phyloP scores from a whole-genome alignment of 768 basidiomycete genomes.

The Macrocybe gigantea region DNA sequence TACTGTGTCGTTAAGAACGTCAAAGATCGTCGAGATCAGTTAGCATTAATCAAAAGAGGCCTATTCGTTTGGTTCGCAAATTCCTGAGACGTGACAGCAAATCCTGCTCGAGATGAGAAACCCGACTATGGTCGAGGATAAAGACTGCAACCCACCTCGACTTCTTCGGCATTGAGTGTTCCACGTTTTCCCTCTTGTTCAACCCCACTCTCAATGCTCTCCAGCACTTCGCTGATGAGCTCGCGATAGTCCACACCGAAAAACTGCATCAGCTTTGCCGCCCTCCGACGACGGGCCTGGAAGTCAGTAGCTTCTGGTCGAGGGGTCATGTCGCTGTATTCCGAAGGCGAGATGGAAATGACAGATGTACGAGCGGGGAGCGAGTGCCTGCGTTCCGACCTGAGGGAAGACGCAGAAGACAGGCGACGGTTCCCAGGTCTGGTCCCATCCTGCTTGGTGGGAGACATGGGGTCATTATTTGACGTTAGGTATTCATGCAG shows the following conservation, averaged over 20 bases:
- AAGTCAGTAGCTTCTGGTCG: slow-evolving; percentile 49
- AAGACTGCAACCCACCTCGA: slow-evolving; percentile 45
- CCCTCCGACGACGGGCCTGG: slow-evolving; percentile 65
- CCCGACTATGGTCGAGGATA: slow-evolving; percentile 3
- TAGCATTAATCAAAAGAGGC: slow-evolving; percentile 11
- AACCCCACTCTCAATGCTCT: slow-evolving; percentile 73
- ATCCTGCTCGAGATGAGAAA: slow-evolving; percentile 30
- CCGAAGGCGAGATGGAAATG: slow-evolving; percentile 47
- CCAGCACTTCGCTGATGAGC: slow-evolving; percentile 69
- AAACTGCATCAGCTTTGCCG: slow-evolving; percentile 82
- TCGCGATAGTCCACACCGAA: slow-evolving; percentile 85
- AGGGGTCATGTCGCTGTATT: slow-evolving; percentile 33
- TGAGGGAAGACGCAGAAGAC: slow-evolving; percentile 33
- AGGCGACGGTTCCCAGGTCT: slow-evolving; percentile 19
- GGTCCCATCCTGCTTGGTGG: slow-evolving; percentile 13
- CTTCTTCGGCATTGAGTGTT: slow-evolving; percentile 59
- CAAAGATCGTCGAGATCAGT: no score
- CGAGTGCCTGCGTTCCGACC: slow-evolving; percentile 63
- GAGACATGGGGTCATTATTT: slow-evolving; percentile 17
- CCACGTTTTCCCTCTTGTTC: slow-evolving; percentile 65
- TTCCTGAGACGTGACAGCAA: slow-evolving; percentile 48
- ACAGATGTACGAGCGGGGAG: slow-evolving; percentile 61
- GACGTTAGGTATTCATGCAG: slow-evolving; percentile 61
- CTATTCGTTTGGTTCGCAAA: slow-evolving; percentile 46
- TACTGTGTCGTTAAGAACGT: no score